Evolutionary conservation across 306 rosid genomes (phyloP).

Genomic region (Senna tora): DNA sequence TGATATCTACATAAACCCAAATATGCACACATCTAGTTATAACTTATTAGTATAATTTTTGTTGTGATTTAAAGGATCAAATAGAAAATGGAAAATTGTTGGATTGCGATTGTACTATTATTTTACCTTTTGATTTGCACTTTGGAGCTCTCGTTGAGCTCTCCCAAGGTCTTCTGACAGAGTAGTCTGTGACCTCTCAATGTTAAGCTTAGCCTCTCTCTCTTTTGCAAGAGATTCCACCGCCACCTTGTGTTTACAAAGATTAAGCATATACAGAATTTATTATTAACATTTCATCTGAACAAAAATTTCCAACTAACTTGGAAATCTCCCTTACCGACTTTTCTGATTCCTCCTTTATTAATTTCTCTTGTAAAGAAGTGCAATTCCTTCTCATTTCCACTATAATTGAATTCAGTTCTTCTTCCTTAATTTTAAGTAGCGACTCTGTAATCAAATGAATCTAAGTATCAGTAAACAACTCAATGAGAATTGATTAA

Average conservation of each 20-base stretch:
- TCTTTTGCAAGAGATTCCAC: constrained; percentile 77
- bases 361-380: constrained; percentile 75
- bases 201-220: constrained; percentile 69
- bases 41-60: constrained; percentile 3
- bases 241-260: constrained; percentile 61
- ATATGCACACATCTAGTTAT: constrained; percentile 1
- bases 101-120: constrained; percentile 12
- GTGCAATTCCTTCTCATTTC: constrained; percentile 79
- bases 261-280: constrained; percentile 10
- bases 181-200: constrained; percentile 82
- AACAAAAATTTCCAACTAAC: constrained; percentile 9
- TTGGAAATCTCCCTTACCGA: constrained; percentile 59
- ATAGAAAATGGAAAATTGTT: constrained; percentile 2
- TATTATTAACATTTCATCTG: constrained; percentile 31
- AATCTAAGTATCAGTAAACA: constrained; percentile 23
- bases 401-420: constrained; percentile 67
- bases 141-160: constrained; percentile 88
- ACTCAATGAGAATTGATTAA: constrained; percentile 3
- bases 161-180: constrained; percentile 78
- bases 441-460: constrained; percentile 58
- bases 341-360: constrained; percentile 81
- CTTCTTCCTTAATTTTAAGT: constrained; percentile 83
- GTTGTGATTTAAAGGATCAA: background rate
- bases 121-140: constrained; percentile 92
- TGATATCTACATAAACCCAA: constrained; percentile 64